These are phyloP conservation scores for Castanea crenata DNA, from an alignment of 306 rosid genomes.

Conservation along the genomic window DNA sequence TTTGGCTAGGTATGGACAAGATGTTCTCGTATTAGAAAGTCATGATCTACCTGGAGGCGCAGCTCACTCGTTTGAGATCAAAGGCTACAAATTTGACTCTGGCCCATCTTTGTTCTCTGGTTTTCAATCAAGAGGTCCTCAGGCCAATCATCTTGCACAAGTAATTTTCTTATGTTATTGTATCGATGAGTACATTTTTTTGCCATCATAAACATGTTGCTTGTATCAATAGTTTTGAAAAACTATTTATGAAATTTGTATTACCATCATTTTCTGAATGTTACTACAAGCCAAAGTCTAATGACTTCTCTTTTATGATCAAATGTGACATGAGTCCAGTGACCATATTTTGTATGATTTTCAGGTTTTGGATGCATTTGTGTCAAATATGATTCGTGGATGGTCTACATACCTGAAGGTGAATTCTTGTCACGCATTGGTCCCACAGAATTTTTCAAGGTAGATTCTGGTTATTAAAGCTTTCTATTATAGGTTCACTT, in stretches of 20 bases:
- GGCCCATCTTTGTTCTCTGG: conserved; percentile 92
- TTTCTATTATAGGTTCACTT: background rate
- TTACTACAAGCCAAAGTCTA: background rate
- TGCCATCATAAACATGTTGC: background rate
- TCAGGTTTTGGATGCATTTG: conserved; percentile 90
- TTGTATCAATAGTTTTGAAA: background rate
- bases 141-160: conserved; percentile 89
- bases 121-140: conserved; percentile 88
- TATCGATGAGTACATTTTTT: background rate
- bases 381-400: conserved; percentile 90
- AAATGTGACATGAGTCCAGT: background rate
- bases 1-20: conserved; percentile 71
- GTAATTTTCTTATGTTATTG: conserved; percentile 16
- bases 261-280: background rate
- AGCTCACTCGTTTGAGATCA: conserved; percentile 76
- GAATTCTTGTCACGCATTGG: conserved; percentile 91
- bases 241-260: background rate
- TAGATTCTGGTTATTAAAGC: conserved; percentile 10
- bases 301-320: background rate
- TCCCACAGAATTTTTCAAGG: conserved; percentile 85
- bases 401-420: conserved; percentile 87
- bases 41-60: conserved; percentile 88
- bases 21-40: conserved; percentile 81
- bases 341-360: background rate
- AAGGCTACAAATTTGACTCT: conserved; percentile 82